Percentiles rank a stretch among this genome's conserved stretches.
Evolutionary conservation across 495 filamentous ascomycete species (phyloP).

Genomic region (Pseudoneurospora amorphoporcata): DNA sequence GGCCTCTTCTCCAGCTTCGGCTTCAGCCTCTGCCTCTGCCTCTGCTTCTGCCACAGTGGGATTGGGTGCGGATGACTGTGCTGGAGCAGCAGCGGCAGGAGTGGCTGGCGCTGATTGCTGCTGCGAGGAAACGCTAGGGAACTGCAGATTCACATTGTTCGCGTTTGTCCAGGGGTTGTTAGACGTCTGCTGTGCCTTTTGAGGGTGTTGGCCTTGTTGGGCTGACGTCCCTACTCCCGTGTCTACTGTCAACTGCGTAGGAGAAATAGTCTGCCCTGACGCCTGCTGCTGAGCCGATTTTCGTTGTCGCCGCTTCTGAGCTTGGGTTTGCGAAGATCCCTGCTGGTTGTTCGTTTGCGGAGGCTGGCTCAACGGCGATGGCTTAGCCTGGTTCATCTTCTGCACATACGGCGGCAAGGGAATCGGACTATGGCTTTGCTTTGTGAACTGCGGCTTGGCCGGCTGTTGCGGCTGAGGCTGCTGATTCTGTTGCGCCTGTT

Average conservation of each 20-base stretch:
- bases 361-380: constrained; percentile 6
- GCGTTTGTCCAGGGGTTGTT: neutral
- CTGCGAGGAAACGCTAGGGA: neutral
- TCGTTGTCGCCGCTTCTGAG: neutral
- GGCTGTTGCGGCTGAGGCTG: neutral
- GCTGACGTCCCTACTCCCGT: neutral
- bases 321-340: neutral
- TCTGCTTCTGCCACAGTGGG: neutral
- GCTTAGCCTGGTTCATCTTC: constrained; percentile 6
- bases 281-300: neutral
- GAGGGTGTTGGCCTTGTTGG: neutral
- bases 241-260: neutral
- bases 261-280: neutral
- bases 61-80: neutral
- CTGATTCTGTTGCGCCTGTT: neutral
- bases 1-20: neutral
- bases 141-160: neutral
- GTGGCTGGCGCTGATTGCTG: neutral
- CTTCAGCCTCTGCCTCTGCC: neutral
- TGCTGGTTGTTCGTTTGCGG: constrained; percentile 1
- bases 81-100: neutral
- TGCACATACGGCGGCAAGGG: constrained; percentile 22
- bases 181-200: neutral
- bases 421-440: constrained; percentile 26
- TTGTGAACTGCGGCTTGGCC: constrained; percentile 4